phyloP scores from a whole-genome alignment of 345 rosid genomes.

The Eucalyptus pauciflora region DNA sequence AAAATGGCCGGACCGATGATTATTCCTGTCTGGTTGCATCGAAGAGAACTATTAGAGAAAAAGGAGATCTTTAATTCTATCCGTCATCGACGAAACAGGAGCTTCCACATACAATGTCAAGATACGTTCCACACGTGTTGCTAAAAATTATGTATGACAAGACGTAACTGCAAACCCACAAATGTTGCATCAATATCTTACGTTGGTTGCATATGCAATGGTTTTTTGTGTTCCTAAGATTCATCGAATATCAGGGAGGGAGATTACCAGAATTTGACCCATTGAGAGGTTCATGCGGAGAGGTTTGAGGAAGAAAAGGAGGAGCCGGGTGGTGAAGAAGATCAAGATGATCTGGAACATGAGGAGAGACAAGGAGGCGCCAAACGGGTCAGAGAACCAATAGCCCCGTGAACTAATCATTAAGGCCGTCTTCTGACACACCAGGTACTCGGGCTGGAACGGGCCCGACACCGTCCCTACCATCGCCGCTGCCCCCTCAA shows the following conservation, averaged over 20 bases:
- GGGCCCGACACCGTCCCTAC: neutral
- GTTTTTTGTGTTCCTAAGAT: neutral
- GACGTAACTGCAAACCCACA: neutral
- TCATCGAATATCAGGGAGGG: neutral
- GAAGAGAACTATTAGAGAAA: neutral
- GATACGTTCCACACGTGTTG: neutral
- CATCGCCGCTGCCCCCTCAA: neutral
- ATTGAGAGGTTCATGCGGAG: neutral
- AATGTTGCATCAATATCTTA: neutral
- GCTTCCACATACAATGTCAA: neutral
- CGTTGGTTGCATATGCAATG: neutral
- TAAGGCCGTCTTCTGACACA: neutral
- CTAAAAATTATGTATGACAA: neutral
- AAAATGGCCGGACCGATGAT: neutral
- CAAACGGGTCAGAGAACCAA: neutral
- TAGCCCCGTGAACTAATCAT: neutral
- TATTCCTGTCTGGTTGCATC: neutral
- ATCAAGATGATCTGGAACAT: neutral
- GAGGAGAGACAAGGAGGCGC: neutral
- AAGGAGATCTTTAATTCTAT: neutral
- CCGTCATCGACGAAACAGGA: neutral
- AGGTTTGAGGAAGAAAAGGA: neutral
- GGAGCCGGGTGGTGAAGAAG: neutral
- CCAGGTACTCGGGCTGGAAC: neutral
- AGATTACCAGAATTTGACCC: neutral